Base-by-base conservation (phyloP, 2,329 filamentous ascomycete species). In the Ceratocystis albifundus region DNA sequence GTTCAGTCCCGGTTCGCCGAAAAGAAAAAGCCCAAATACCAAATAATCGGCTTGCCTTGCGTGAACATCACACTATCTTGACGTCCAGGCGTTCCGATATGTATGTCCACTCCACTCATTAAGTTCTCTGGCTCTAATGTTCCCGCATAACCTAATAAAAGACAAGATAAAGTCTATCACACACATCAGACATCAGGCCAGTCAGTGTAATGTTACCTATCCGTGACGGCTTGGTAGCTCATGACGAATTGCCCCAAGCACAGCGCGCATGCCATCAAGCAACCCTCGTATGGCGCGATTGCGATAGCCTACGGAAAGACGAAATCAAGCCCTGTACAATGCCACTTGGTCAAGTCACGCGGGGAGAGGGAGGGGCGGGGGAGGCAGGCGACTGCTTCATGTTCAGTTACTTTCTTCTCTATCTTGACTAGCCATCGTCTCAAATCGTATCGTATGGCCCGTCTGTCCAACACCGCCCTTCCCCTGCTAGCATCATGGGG, bases 1-100 rank as follows among this genome's bases (percentile, higher is more conserved):
- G 48, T 28, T 25, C 22, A 53, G 25, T 22, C 22, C 48, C 48
- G 8, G 25, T 10, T 25, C 48, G 15, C 25, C 48, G 15, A 53
- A 10, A 4, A 53, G n/a, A n/a, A 53, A 22, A 53, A 28, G 8
- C 20, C 22, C 22, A 53, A 53, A 25, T 25, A 53, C 48, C n/a
- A 20, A 8, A n/a, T 10, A 25, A 53, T 8, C 22, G 17, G 28
- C 22, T 59, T 17, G 28, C n/a, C 55, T 59, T 17, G n/a, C 55
- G 30, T n/a, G 28, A 41, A 59, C 4, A 57, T 57, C 53, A 57
- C 53, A 57, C 55, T 59, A 36, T n/a, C 17, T 32, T 59, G 25
- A 32, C 28, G 55, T 59, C 55, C 28, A 59, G 15, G 32, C 32
- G 25, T 20, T 36, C 17, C 32, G 12, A 30, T 59, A 30, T n/a